Evolutionary conservation across 805 yeast species (phyloP).

Genomic region (Saccharomycopsis sp.): DNA sequence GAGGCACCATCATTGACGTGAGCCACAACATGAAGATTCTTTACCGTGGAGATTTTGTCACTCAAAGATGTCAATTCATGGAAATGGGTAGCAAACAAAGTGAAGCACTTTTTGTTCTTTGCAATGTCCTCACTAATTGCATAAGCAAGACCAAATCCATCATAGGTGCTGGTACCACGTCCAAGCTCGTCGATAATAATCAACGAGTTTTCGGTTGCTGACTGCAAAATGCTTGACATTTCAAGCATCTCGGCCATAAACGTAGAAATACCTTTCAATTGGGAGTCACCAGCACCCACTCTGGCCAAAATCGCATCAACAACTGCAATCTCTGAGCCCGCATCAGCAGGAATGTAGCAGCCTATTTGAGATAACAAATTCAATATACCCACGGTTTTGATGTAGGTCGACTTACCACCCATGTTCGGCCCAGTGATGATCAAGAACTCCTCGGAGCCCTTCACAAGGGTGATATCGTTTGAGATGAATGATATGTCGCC

Average conservation of each 20-base stretch:
- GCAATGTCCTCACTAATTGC: slow-evolving; percentile 86
- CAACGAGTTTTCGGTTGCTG: slow-evolving; percentile 72
- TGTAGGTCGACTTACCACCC: slow-evolving; percentile 96
- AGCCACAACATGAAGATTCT: slow-evolving; percentile 88
- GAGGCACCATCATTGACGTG: slow-evolving; percentile 54
- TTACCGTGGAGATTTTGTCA: slow-evolving; percentile 54
- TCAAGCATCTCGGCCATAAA: slow-evolving; percentile 97
- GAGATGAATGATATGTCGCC: slow-evolving; percentile 88
- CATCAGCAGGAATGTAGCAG: slow-evolving; percentile 73
- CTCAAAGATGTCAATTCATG: slow-evolving; percentile 87
- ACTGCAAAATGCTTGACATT: slow-evolving; percentile 77
- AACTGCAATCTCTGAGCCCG: slow-evolving; percentile 68
- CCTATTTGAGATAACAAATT: slow-evolving; percentile 87
- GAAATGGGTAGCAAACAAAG: slow-evolving; percentile 94
- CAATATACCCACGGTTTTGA: slow-evolving; percentile 82
- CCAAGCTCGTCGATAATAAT: slow-evolving; percentile 94
- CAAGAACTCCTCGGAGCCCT: slow-evolving; percentile 56
- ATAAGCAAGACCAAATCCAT: slow-evolving; percentile 98
- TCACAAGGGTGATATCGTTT: slow-evolving; percentile 70
- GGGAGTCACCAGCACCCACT: slow-evolving; percentile 99
- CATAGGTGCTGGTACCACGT: slow-evolving; percentile 78
- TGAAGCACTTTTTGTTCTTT: slow-evolving; percentile 62
- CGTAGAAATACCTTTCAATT: slow-evolving; percentile 92
- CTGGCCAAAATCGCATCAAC: slow-evolving; percentile 92
- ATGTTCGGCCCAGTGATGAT: slow-evolving; percentile 94